These are phyloP conservation scores for Prunus mume DNA, from an alignment of 306 rosid species.

Conservation along the genomic window DNA sequence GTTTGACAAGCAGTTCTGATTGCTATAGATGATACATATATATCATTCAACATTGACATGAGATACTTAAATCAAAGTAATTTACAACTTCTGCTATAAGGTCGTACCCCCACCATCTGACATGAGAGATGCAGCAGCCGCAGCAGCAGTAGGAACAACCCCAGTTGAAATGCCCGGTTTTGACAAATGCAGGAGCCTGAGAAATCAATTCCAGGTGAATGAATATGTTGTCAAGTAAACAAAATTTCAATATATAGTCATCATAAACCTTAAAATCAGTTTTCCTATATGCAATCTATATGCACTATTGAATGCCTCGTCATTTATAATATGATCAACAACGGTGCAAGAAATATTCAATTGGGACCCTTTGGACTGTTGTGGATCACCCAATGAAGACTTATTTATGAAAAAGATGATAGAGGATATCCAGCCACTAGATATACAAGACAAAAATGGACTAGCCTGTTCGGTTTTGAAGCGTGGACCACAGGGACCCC, in stretches of 20 bases:
- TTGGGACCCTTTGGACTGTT: background rate
- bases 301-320: background rate
- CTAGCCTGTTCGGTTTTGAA: constrained; percentile 3
- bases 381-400: background rate
- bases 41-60: background rate
- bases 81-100: constrained; percentile 29
- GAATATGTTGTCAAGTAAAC: constrained; percentile 11
- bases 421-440: background rate
- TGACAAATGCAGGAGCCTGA: constrained; percentile 92
- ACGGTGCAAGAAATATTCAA: background rate
- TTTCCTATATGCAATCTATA: background rate
- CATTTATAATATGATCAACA: background rate
- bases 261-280: background rate
- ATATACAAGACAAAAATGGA: background rate
- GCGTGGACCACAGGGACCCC: background rate
- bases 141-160: constrained; percentile 95
- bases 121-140: constrained; percentile 94
- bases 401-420: background rate
- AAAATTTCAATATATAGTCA: constrained; percentile 4
- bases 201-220: constrained; percentile 28
- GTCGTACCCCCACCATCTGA: constrained; percentile 86
- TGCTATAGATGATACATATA: background rate
- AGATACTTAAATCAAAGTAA: constrained; percentile 7
- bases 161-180: constrained; percentile 93
- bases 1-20: background rate